Percentiles rank a stretch among this genome's conserved stretches.
These are phyloP conservation scores for Nadsonia commutata DNA, from an alignment of 1,139 yeast species.

Conservation along the genomic window DNA sequence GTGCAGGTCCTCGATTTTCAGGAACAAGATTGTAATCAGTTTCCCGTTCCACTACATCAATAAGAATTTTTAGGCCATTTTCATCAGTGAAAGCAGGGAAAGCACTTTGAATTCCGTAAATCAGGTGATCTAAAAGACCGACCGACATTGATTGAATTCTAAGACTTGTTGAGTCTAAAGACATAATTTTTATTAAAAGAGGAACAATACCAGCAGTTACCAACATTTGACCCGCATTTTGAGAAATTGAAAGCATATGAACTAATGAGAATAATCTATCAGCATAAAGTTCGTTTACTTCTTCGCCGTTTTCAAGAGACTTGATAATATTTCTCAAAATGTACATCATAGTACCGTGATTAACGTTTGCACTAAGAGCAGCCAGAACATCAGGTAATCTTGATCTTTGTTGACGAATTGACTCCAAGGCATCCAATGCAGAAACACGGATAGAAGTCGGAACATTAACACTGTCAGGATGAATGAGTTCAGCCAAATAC, in stretches of 20 bases:
- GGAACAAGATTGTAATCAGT: slow-evolving; percentile 48
- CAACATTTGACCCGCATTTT: slow-evolving; percentile 25
- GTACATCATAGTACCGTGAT: slow-evolving; percentile 72
- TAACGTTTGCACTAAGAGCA: slow-evolving; percentile 80
- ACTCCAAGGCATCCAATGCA: slow-evolving; percentile 56
- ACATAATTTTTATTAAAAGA: slow-evolving; percentile 48
- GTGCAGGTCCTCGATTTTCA: slow-evolving; percentile 39
- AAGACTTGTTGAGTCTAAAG: slow-evolving; percentile 34
- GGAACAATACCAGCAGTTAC: slow-evolving; percentile 61
- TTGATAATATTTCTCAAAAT: slow-evolving; percentile 48
- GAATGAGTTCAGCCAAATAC: slow-evolving; percentile 55
- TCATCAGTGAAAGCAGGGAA: slow-evolving; percentile 46
- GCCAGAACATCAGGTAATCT: slow-evolving; percentile 70
- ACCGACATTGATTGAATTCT: slow-evolving; percentile 53
- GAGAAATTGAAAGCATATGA: slow-evolving; percentile 15
- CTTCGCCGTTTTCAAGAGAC: slow-evolving; percentile 27
- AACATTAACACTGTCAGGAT: slow-evolving; percentile 40
- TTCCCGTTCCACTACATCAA: slow-evolving; percentile 49
- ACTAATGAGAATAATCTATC: slow-evolving; percentile 18
- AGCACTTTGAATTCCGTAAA: slow-evolving; percentile 34
- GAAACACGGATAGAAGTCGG: slow-evolving; percentile 35
- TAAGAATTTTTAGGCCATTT: slow-evolving; percentile 51
- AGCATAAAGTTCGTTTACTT: slow-evolving; percentile 19
- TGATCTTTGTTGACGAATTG: slow-evolving; percentile 50
- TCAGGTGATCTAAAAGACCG: slow-evolving; percentile 43